A percentile compares a stretch with the other conserved stretches of the same genome.
Conservation (phyloP, 208 protist genomes). For the Wallacemonas collosoma region DNA sequence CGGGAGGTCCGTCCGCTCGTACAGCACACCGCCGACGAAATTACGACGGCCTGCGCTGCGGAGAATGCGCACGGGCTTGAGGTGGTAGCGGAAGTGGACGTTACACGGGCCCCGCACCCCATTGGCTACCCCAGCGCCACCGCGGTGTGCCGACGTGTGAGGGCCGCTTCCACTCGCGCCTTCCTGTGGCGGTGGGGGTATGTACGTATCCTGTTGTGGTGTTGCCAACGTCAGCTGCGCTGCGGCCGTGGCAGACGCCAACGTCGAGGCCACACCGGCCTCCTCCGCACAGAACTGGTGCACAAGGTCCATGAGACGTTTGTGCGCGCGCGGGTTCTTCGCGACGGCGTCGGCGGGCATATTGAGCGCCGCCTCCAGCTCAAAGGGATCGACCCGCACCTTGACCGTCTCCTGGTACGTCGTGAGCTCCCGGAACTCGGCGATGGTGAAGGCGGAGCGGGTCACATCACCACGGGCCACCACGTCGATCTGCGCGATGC, state of each 20-base stretch:
- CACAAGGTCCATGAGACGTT: constrained; percentile 85
- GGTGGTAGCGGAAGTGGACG: constrained; percentile 71
- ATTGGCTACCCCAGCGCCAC: not conserved
- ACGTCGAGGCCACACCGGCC: constrained; percentile 10
- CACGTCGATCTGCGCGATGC: constrained; percentile 74
- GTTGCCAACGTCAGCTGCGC: constrained; percentile 25
- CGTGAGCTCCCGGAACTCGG: constrained; percentile 96
- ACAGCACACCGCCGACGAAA: constrained; percentile 76
- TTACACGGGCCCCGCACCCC: constrained; percentile 49
- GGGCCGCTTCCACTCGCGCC: not conserved
- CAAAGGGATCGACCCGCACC: constrained; percentile 71
- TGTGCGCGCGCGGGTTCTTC: constrained; percentile 62
- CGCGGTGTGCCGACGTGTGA: no score
- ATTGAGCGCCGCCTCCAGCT: constrained; percentile 41
- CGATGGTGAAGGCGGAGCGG: constrained; percentile 94
- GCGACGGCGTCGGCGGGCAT: constrained; percentile 21
- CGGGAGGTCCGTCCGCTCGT: constrained; percentile 44
- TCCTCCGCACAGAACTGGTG: constrained; percentile 29
- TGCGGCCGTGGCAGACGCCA: constrained; percentile 27
- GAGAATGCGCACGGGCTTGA: constrained; percentile 71
- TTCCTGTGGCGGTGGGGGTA: not conserved
- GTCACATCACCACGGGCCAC: constrained; percentile 89
- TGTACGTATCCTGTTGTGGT: constrained; percentile 13
- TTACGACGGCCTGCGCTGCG: constrained; percentile 40
- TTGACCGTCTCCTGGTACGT: constrained; percentile 67